phyloP scores from a whole-genome alignment of 371 early-diverging fungal genomes.

The Mucor mucedo region DNA sequence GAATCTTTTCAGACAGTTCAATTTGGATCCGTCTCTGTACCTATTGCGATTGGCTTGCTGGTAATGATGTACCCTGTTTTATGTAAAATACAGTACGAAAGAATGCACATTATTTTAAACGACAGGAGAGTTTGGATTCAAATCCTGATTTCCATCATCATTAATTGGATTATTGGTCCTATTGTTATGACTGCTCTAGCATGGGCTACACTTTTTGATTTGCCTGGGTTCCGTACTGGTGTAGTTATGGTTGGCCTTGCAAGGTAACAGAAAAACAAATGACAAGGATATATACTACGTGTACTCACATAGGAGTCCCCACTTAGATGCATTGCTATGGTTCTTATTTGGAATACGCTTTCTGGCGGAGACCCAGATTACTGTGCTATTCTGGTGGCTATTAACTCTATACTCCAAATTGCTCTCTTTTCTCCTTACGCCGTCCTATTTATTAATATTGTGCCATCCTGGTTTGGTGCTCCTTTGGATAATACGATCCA shows the following conservation, averaged over 20 bases:
- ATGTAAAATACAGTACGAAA: slow-evolving; percentile 70
- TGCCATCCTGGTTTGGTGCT: slow-evolving; percentile 54
- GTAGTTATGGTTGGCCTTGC: slow-evolving; percentile 78
- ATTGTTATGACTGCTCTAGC: slow-evolving; percentile 74
- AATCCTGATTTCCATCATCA: slow-evolving; percentile 56
- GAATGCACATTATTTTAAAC: slow-evolving; percentile 44
- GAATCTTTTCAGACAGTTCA: slow-evolving; percentile 56
- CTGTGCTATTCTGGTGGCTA: slow-evolving; percentile 71
- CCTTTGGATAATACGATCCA: slow-evolving; percentile 37
- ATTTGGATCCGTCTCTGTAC: slow-evolving; percentile 71
- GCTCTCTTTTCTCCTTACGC: slow-evolving; percentile 68
- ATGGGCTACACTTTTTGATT: slow-evolving; percentile 75
- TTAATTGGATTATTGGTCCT: slow-evolving; percentile 78
- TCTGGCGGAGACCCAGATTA: slow-evolving; percentile 71
- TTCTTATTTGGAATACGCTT: slow-evolving; percentile 77
- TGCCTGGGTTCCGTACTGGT: slow-evolving; percentile 71
- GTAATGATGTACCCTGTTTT: slow-evolving; percentile 81
- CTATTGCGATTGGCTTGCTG: slow-evolving; percentile 69
- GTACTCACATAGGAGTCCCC: not conserved
- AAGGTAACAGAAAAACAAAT: slow-evolving; percentile 26
- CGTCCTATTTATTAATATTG: slow-evolving; percentile 59
- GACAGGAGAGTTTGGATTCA: slow-evolving; percentile 49
- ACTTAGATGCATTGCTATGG: slow-evolving; percentile 80
- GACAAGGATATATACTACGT: not conserved
- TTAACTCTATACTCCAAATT: slow-evolving; percentile 76